phyloP scores from a whole-genome alignment of 2,329 filamentous ascomycete species.

The Fusarium sp. region DNA sequence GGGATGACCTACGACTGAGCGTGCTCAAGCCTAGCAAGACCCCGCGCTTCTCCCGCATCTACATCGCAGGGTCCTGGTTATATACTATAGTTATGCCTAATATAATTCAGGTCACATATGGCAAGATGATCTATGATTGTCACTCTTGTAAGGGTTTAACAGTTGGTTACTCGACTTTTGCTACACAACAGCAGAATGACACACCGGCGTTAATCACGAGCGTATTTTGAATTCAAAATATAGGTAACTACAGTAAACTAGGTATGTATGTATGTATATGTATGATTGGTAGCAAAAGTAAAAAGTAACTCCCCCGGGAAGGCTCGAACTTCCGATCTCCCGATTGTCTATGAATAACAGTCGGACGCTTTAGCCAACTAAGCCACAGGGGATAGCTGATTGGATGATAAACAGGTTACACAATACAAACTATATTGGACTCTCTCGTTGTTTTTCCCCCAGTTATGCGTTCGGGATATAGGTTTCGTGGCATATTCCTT shows the following conservation, averaged over 20 bases:
- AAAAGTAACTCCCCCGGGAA: slow-evolving; percentile 45
- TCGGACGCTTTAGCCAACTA: slow-evolving; percentile 45
- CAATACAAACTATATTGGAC: rapidly evolving
- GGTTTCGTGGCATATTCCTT: neutral
- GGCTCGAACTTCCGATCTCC: slow-evolving; percentile 49
- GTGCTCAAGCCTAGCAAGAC: neutral
- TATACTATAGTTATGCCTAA: neutral
- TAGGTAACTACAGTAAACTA: neutral
- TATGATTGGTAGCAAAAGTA: neutral
- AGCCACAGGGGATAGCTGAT: slow-evolving; percentile 41
- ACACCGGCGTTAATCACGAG: neutral
- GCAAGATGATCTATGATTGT: neutral
- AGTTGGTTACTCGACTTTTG: neutral
- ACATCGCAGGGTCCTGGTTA: neutral
- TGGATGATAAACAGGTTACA: neutral
- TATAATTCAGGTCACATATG: neutral
- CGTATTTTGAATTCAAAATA: neutral
- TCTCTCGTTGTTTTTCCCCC: neutral
- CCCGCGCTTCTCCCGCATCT: neutral
- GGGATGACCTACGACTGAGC: neutral
- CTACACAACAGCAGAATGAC: neutral
- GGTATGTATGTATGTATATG: rapidly evolving
- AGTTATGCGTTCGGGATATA: neutral
- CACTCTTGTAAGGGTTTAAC: neutral
- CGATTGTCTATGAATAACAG: slow-evolving; percentile 45